Evolutionary conservation across 176 grass and related monocot species (phyloP).

Genomic region (Juncus inflexus): DNA sequence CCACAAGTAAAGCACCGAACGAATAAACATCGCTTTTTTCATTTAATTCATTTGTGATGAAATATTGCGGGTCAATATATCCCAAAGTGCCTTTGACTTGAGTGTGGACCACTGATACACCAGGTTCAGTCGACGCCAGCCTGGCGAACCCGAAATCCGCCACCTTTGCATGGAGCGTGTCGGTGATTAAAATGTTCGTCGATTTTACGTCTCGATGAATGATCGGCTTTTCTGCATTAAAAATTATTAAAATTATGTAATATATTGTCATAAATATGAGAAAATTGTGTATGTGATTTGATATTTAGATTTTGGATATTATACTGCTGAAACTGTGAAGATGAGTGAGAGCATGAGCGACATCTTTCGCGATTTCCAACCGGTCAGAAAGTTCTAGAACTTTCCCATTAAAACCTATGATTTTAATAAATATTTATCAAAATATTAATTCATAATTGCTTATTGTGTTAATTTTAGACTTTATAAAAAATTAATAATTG

Average conservation of each 20-base stretch:
- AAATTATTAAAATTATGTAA: slow-evolving; percentile 3
- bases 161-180: slow-evolving; percentile 31
- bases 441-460: not conserved
- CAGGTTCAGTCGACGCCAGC: not conserved
- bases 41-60: slow-evolving; percentile 11
- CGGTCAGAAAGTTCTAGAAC: slow-evolving; percentile 42
- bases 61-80: slow-evolving; percentile 20
- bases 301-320: not conserved
- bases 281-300: not conserved
- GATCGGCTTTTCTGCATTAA: slow-evolving; percentile 56
- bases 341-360: slow-evolving; percentile 88
- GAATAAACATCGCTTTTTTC: slow-evolving; percentile 23
- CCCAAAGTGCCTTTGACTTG: slow-evolving; percentile 27
- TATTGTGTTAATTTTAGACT: too few species aligned
- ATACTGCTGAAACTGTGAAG: slow-evolving; percentile 83
- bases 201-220: slow-evolving; percentile 87
- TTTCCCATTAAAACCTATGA: slow-evolving; percentile 57
- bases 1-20: slow-evolving; percentile 23
- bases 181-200: slow-evolving; percentile 60
- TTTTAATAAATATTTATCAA: slow-evolving; percentile 10
- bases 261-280: not conserved
- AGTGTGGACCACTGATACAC: not conserved
- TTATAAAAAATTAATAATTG: not conserved
- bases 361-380: slow-evolving; percentile 74
- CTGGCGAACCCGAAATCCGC: slow-evolving; percentile 24